Conservation (phyloP, 768 basidiomycete genomes). For the Auriscalpium microsporum region DNA sequence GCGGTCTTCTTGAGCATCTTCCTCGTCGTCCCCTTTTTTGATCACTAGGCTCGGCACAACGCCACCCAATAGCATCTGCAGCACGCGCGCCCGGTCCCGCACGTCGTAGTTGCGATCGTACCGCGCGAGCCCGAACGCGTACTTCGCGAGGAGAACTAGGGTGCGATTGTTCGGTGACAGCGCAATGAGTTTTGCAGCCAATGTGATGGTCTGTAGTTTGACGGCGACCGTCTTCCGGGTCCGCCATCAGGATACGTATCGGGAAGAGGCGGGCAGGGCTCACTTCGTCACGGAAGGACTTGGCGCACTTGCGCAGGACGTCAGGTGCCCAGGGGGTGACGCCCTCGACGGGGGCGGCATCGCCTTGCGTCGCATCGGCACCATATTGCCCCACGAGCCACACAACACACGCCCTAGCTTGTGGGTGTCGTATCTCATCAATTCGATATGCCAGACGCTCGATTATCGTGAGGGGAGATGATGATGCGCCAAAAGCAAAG, state of each 20-base stretch:
- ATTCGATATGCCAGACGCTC: constrained; percentile 68
- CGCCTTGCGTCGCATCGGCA: constrained; percentile 23
- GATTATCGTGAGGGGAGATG: constrained; percentile 57
- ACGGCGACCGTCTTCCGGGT: constrained; percentile 45
- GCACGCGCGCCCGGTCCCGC: constrained; percentile 80
- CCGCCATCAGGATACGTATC: background rate
- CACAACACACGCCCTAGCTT: constrained; percentile 79
- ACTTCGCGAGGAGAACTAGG: constrained; percentile 48
- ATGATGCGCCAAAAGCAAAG: constrained; percentile 10
- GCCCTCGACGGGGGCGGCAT: constrained; percentile 36
- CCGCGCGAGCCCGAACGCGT: constrained; percentile 76
- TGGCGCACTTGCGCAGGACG: constrained; percentile 71
- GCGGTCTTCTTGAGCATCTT: constrained; percentile 35
- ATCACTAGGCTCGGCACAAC: constrained; percentile 23
- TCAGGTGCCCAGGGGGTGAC: constrained; percentile 83
- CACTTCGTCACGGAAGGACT: constrained; percentile 68
- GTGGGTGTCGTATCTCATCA: constrained; percentile 70
- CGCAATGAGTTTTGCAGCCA: constrained; percentile 80
- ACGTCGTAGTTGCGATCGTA: constrained; percentile 90
- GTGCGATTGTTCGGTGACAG: constrained; percentile 47
- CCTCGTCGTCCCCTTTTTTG: constrained; percentile 13
- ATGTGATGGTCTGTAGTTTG: constrained; percentile 76
- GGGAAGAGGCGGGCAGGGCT: constrained; percentile 7
- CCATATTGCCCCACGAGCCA: constrained; percentile 94
- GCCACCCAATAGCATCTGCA: constrained; percentile 60